Percentiles rank a stretch among this genome's conserved stretches.
phyloP scores from a whole-genome alignment of 495 filamentous ascomycete genomes.

The Hamigera avellanea region DNA sequence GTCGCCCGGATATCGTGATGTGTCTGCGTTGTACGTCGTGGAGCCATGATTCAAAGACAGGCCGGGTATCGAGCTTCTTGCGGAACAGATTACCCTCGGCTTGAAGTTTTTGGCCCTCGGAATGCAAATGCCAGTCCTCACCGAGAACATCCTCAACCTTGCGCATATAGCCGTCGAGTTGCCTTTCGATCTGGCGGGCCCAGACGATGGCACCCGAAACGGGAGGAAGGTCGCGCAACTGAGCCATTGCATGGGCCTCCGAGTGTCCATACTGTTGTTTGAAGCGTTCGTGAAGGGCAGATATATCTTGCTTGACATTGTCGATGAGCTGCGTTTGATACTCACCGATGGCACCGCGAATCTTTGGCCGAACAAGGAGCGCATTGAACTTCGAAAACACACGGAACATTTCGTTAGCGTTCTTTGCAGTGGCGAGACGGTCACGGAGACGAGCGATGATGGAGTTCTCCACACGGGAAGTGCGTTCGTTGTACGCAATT shows the following conservation, averaged over 20 bases:
- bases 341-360: conserved; percentile 91
- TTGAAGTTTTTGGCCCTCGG: conserved; percentile 89
- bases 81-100: conserved; percentile 81
- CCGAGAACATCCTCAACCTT: conserved; percentile 94
- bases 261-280: conserved; percentile 98
- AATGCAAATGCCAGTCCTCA: conserved; percentile 82
- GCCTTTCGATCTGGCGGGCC: conserved; percentile 92
- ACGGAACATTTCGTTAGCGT: conserved; percentile 97
- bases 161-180: conserved; percentile 91
- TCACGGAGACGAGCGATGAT: conserved; percentile 94
- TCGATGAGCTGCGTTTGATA: conserved; percentile 96
- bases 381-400: conserved; percentile 99
- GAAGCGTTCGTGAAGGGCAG: conserved; percentile 86
- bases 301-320: conserved; percentile 92
- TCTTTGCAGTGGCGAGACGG: conserved; percentile 87
- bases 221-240: conserved; percentile 86
- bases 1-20: conserved; percentile 77
- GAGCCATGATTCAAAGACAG: conserved; percentile 90
- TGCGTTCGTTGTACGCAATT: conserved; percentile 91
- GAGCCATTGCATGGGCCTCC: conserved; percentile 94
- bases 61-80: conserved; percentile 87
- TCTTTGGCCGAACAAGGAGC: conserved; percentile 93
- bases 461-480: conserved; percentile 92
- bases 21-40: conserved; percentile 77
- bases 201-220: conserved; percentile 95